Evolutionary conservation across 2,329 filamentous ascomycete genomes (phyloP).

Genomic region (Trichoderma harzianum): DNA sequence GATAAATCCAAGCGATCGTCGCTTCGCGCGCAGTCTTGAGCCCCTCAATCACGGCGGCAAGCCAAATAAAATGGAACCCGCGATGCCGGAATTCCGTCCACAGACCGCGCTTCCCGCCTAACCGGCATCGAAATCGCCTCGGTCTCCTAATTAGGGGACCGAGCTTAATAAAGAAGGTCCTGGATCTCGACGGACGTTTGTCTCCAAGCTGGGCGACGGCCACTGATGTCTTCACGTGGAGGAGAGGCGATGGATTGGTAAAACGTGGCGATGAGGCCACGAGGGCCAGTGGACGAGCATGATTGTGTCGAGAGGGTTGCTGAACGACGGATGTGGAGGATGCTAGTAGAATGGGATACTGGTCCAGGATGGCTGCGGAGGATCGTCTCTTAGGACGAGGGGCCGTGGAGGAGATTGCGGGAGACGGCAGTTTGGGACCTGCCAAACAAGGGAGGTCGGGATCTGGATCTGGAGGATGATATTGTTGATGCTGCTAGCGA

Average conservation of each 20-base stretch:
- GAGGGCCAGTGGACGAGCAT: conserved; percentile 4
- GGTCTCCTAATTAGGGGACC: conserved; percentile 9
- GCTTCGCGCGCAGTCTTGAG: background rate
- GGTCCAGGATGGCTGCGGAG: background rate
- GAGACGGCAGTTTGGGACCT: conserved; percentile 1
- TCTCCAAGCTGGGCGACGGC: background rate
- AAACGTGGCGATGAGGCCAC: background rate
- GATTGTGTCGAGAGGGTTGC: background rate
- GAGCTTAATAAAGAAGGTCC: background rate
- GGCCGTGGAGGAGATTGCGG: background rate
- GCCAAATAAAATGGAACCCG: conserved; percentile 1
- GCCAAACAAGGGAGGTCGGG: conserved; percentile 7
- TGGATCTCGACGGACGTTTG: background rate
- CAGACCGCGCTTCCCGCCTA: background rate
- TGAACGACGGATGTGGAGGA: background rate
- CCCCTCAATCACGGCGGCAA: background rate
- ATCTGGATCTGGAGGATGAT: background rate
- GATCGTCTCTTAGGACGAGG: background rate
- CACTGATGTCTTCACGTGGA: conserved; percentile 17
- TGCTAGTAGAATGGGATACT: background rate
- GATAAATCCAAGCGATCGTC: background rate
- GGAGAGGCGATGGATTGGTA: background rate
- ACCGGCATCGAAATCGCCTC: background rate
- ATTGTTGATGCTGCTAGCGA: background rate
- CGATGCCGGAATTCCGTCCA: conserved; percentile 6